phyloP scores from a whole-genome alignment of 1,284 basidiomycete species.

The Macrocystidia cucumis region DNA sequence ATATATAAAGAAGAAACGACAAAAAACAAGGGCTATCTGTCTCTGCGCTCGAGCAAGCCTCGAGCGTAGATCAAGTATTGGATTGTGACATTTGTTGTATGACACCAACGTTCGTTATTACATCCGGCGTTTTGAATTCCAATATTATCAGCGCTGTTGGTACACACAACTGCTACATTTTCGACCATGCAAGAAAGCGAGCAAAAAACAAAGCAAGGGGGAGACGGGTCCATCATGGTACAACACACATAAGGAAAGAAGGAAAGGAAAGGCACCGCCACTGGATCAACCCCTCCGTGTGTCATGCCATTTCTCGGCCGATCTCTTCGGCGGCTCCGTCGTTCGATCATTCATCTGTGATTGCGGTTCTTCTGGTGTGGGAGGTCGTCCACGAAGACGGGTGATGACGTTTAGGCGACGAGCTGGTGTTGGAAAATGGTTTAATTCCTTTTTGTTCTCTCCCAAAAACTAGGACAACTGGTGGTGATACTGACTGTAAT shows the following conservation, averaged over 20 bases:
- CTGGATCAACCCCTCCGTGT: background rate
- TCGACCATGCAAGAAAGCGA: no score
- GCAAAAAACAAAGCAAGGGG: no score
- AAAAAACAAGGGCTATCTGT: conserved; percentile 2
- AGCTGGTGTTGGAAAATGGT: conserved; percentile 17
- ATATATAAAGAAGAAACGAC: conserved; percentile 1
- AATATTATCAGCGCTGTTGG: no score
- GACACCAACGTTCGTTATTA: no score
- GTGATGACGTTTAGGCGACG: conserved; percentile 41
- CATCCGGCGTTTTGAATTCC: no score
- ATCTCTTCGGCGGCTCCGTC: conserved; percentile 1
- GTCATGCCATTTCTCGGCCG: background rate
- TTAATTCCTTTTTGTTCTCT: background rate
- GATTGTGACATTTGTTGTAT: no score
- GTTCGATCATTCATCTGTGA: no score
- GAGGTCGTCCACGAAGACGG: conserved; percentile 32
- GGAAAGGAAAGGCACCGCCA: no score
- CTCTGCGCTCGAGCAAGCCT: conserved; percentile 2
- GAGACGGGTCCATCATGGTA: no score
- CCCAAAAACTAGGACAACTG: background rate
- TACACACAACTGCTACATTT: no score
- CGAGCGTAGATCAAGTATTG: no score
- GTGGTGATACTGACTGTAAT: conserved; percentile 45
- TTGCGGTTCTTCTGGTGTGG: conserved; percentile 26
- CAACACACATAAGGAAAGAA: no score